These are phyloP conservation scores for Daldinia sp. DNA, from an alignment of 2,329 filamentous ascomycete species.

Conservation along the genomic window DNA sequence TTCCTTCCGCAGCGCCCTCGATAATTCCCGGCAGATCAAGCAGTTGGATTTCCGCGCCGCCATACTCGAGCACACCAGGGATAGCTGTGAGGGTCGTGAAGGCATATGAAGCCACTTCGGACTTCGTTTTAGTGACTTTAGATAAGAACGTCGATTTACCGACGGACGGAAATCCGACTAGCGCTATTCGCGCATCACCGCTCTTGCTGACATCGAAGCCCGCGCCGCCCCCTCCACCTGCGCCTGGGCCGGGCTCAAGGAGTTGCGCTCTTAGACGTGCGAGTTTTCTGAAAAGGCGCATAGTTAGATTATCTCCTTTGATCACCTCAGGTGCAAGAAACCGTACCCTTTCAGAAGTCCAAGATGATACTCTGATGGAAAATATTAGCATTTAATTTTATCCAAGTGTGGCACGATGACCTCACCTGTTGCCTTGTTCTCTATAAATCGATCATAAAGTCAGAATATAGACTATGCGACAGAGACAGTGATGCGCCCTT, in stretches of 20 bases:
- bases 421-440: slow-evolving; percentile 99
- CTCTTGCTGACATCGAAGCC: slow-evolving; percentile 97
- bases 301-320: slow-evolving; percentile 22
- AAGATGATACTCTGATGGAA: slow-evolving; percentile 87
- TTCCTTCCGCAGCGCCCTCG: slow-evolving; percentile 94
- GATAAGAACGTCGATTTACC: slow-evolving; percentile 99
- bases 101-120: slow-evolving; percentile 93
- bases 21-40: slow-evolving; percentile 98
- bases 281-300: slow-evolving; percentile 77
- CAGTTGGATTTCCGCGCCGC: slow-evolving; percentile 96
- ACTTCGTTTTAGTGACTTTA: slow-evolving; percentile 98
- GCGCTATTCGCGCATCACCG: slow-evolving; percentile 94
- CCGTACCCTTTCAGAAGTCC: slow-evolving; percentile 94
- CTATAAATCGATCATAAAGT: slow-evolving; percentile 62
- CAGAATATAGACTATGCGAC: slow-evolving; percentile 20
- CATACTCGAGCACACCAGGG: slow-evolving; percentile 96
- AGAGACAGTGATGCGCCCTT: slow-evolving; percentile 54
- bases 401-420: not conserved
- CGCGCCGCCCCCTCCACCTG: slow-evolving; percentile 80
- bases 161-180: slow-evolving; percentile 98
- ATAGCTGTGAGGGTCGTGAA: slow-evolving; percentile 99
- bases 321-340: not conserved
- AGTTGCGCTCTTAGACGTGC: slow-evolving; percentile 94
- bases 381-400: not conserved
- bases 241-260: slow-evolving; percentile 85